Percentiles rank a stretch among this genome's conserved stretches.
Evolutionary conservation across 1,284 basidiomycete species (phyloP).

Genomic region (Ustilago curta): DNA sequence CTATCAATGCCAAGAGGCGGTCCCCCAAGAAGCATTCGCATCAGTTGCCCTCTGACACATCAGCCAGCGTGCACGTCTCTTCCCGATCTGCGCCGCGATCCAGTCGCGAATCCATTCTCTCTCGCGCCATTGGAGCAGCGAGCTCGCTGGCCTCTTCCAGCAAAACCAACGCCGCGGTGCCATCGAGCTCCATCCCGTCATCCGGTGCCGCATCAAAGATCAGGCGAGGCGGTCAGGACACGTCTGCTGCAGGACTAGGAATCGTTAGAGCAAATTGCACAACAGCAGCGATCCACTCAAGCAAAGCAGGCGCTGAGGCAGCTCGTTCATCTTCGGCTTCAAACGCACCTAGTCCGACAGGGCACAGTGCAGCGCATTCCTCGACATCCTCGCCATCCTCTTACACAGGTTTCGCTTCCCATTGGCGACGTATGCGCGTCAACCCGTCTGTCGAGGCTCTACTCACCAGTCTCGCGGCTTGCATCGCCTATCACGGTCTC

Average conservation of each 20-base stretch:
- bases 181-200: not conserved
- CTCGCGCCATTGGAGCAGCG: constrained; percentile 27
- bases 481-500: constrained; percentile 39
- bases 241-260: not conserved
- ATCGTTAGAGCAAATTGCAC: constrained; percentile 3
- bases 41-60: constrained; percentile 19
- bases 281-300: constrained; percentile 2
- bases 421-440: constrained; percentile 31
- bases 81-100: constrained; percentile 11
- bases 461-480: constrained; percentile 39
- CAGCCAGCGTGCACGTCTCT: constrained; percentile 2
- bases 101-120: constrained; percentile 25
- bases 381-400: constrained; percentile 2
- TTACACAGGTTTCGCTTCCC: not conserved
- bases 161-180: constrained; percentile 1
- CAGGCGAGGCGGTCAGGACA: constrained; percentile 16
- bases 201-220: constrained; percentile 1
- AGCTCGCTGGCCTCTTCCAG: constrained; percentile 14
- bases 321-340: constrained; percentile 26
- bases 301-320: constrained; percentile 16
- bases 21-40: constrained; percentile 25
- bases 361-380: not conserved
- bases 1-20: constrained; percentile 1
- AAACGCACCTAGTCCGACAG: constrained; percentile 13
- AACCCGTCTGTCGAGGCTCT: constrained; percentile 46